Percentiles rank a stretch among this genome's conserved stretches.
phyloP scores from a whole-genome alignment of 2,329 filamentous ascomycete species.

The Cytospora piceicola region DNA sequence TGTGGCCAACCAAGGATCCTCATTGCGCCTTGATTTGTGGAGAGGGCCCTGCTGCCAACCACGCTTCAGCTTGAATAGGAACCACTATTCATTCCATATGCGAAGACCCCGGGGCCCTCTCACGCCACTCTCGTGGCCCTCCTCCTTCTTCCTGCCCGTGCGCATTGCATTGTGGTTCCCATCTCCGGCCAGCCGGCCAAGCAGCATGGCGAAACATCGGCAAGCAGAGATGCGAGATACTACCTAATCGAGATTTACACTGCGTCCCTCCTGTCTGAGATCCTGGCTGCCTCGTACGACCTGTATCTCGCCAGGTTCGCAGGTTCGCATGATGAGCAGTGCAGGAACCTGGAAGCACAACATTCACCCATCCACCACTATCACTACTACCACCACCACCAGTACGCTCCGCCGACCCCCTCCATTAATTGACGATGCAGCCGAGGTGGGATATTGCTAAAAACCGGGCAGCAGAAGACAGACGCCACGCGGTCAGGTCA shows the following conservation, averaged over 20 bases:
- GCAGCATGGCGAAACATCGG: slow-evolving; percentile 9
- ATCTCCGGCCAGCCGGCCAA: background rate
- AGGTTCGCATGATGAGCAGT: no score
- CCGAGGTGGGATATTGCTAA: background rate
- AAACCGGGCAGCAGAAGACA: background rate
- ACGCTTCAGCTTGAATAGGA: background rate
- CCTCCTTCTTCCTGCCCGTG: no score
- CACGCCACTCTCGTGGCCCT: background rate
- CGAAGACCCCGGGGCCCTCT: background rate
- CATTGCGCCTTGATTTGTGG: background rate
- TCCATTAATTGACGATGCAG: background rate
- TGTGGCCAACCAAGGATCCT: background rate
- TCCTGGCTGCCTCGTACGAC: slow-evolving; percentile 1
- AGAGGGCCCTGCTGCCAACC: background rate
- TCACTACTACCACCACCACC: background rate
- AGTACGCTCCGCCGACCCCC: background rate
- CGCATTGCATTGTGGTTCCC: background rate
- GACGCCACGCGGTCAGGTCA: background rate
- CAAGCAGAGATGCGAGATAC: background rate
- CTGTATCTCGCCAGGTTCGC: background rate
- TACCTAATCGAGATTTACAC: slow-evolving; percentile 10
- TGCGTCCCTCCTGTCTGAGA: background rate
- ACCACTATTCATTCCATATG: slow-evolving; percentile 4
- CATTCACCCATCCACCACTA: background rate
- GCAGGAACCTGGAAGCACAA: background rate